Conservation (phyloP, 495 filamentous ascomycete genomes). For the Penicillium desertorum region DNA sequence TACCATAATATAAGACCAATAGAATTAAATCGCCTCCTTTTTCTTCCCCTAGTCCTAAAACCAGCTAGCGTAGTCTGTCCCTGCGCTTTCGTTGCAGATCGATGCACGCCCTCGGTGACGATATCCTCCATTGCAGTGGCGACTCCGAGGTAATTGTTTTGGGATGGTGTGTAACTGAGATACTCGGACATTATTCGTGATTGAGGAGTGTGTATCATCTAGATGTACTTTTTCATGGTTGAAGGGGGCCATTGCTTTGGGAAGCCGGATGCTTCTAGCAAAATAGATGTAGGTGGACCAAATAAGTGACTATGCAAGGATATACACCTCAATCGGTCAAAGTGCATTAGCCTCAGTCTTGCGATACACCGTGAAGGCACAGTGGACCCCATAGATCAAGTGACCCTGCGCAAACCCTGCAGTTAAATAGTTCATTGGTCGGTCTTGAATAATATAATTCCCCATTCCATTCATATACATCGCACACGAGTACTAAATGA, state of each 20-base stretch:
- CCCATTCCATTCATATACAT: neutral
- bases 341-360: neutral
- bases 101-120: constrained; percentile 22
- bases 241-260: too few relatives aligned
- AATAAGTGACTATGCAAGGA: neutral
- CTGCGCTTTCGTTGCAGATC: constrained; percentile 23
- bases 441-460: neutral
- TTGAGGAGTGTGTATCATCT: too few relatives aligned
- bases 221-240: too few relatives aligned
- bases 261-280: too few relatives aligned
- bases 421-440: neutral
- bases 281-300: too few relatives aligned
- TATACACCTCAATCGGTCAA: neutral
- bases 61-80: constrained; percentile 25
- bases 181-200: too few relatives aligned
- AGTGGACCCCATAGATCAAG: neutral
- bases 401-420: neutral
- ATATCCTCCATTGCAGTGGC: too few relatives aligned
- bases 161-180: too few relatives aligned
- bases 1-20: too few relatives aligned
- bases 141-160: too few relatives aligned
- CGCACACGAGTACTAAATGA: neutral
- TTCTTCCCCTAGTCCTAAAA: too few relatives aligned
- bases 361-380: neutral
- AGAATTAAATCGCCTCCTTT: too few relatives aligned